A percentile compares a stretch with the other conserved stretches of the same genome.
Conservation (phyloP, 2,329 filamentous ascomycete species). For the Fusarium clavum region DNA sequence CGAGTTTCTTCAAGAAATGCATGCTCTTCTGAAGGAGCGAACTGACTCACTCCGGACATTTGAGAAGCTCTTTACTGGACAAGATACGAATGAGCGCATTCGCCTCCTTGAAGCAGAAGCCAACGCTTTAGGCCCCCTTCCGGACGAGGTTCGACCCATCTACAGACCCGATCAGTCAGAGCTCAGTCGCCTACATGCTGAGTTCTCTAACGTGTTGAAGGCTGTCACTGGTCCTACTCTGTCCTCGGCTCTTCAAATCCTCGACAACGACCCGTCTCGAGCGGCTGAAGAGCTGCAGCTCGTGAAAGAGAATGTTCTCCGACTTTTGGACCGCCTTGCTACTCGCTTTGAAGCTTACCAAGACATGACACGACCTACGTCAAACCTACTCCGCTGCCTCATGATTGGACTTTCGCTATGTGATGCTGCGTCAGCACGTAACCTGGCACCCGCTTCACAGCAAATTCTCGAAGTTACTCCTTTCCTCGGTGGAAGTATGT, state of each 20-base stretch:
- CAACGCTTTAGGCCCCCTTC: slow-evolving; percentile 71
- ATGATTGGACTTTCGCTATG: slow-evolving; percentile 78
- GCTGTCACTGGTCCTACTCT: slow-evolving; percentile 65
- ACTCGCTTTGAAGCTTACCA: slow-evolving; percentile 82
- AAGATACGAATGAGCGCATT: slow-evolving; percentile 74
- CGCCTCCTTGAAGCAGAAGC: slow-evolving; percentile 73
- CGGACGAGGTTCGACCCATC: slow-evolving; percentile 72
- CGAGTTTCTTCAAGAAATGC: slow-evolving; percentile 66
- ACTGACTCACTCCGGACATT: slow-evolving; percentile 73
- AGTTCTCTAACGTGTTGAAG: slow-evolving; percentile 82
- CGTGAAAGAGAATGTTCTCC: slow-evolving; percentile 68
- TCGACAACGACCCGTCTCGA: slow-evolving; percentile 38
- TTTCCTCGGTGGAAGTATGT: slow-evolving; percentile 64
- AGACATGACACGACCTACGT: slow-evolving; percentile 82
- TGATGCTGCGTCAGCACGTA: slow-evolving; percentile 57
- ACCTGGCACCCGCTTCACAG: slow-evolving; percentile 50
- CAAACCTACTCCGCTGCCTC: slow-evolving; percentile 83
- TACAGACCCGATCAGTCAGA: slow-evolving; percentile 78
- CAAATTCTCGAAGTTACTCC: slow-evolving; percentile 62
- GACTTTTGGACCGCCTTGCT: slow-evolving; percentile 77
- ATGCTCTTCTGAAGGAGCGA: slow-evolving; percentile 64
- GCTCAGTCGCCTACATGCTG: slow-evolving; percentile 79
- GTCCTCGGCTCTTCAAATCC: slow-evolving; percentile 49
- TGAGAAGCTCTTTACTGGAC: slow-evolving; percentile 74
- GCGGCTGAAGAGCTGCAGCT: slow-evolving; percentile 59